Conservation (phyloP, 305 asterid genomes). For the Fraxinus paxiana region DNA sequence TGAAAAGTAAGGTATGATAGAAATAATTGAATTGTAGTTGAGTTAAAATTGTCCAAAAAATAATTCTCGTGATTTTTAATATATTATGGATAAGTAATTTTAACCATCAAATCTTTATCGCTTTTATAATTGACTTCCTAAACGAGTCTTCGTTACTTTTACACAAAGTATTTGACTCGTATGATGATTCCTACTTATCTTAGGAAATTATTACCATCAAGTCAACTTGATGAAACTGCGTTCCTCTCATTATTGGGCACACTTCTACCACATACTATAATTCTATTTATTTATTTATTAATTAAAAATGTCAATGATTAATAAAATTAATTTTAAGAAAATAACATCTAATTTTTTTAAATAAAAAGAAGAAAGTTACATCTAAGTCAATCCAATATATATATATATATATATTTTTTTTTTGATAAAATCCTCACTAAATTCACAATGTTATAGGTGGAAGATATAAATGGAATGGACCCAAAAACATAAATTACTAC, state of each 20-base stretch:
- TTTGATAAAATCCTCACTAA: not conserved
- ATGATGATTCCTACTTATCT: not conserved
- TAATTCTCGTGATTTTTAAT: no score
- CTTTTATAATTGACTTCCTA: not conserved
- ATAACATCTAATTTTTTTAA: not conserved
- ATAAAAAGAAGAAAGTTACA: not conserved
- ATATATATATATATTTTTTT: no score
- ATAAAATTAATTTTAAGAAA: not conserved
- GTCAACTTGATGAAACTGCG: not conserved
- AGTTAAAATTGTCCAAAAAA: no score
- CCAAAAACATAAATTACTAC: slow-evolving; percentile 16
- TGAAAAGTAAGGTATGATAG: no score
- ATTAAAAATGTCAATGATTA: not conserved
- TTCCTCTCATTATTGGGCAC: not conserved
- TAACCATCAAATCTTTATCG: not conserved
- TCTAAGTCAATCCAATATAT: not conserved
- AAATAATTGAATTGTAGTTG: no score
- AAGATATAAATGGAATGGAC: not conserved
- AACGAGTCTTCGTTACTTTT: not conserved
- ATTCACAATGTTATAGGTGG: not conserved
- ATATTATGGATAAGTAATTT: no score
- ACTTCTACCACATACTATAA: not conserved
- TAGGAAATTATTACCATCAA: not conserved
- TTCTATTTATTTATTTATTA: not conserved
- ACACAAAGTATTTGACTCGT: not conserved